Percentiles rank a stretch among this genome's conserved stretches.
Evolutionary conservation across 1,139 yeast genomes (phyloP).

Genomic region (Neolecta irregularis): DNA sequence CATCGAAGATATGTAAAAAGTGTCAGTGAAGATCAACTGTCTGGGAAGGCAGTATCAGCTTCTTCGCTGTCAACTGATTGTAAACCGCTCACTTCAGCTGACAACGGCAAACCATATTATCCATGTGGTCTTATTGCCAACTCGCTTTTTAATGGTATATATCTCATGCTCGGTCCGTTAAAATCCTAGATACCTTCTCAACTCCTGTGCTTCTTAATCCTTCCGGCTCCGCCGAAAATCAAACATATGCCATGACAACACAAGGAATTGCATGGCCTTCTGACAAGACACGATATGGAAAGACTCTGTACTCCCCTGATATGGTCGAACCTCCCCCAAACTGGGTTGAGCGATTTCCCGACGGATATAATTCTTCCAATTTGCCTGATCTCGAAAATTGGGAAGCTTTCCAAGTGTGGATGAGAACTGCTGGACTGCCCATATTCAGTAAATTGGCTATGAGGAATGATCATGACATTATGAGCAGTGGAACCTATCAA

Average conservation of each 20-base stretch:
- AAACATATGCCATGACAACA: conserved; percentile 46
- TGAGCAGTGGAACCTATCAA: conserved; percentile 56
- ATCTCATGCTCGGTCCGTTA: background rate
- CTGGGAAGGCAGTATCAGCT: conserved; percentile 51
- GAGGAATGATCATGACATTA: conserved; percentile 53
- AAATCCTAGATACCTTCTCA: conserved; percentile 34
- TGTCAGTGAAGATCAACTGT: conserved; percentile 76
- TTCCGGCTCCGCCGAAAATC: conserved; percentile 22
- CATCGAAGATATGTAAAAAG: conserved; percentile 89
- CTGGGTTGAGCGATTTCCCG: conserved; percentile 72
- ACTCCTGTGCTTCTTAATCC: conserved; percentile 37
- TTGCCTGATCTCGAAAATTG: conserved; percentile 60
- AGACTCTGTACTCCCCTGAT: conserved; percentile 50
- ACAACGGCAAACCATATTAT: conserved; percentile 45
- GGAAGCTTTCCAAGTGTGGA: conserved; percentile 92
- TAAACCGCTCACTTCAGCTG: conserved; percentile 53
- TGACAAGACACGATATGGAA: conserved; percentile 62
- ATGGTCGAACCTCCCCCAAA: conserved; percentile 92
- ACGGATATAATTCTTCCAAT: conserved; percentile 74
- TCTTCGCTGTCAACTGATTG: conserved; percentile 65
- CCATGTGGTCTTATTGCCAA: conserved; percentile 97
- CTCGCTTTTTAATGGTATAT: conserved; percentile 64
- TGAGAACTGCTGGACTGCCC: conserved; percentile 86
- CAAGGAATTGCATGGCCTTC: conserved; percentile 77
- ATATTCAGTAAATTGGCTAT: conserved; percentile 67